Evolutionary conservation across 1,139 yeast genomes (phyloP), one percentile per base, ranked within the genome.

Genomic region (Magnusiomyces suaveolens): DNA sequence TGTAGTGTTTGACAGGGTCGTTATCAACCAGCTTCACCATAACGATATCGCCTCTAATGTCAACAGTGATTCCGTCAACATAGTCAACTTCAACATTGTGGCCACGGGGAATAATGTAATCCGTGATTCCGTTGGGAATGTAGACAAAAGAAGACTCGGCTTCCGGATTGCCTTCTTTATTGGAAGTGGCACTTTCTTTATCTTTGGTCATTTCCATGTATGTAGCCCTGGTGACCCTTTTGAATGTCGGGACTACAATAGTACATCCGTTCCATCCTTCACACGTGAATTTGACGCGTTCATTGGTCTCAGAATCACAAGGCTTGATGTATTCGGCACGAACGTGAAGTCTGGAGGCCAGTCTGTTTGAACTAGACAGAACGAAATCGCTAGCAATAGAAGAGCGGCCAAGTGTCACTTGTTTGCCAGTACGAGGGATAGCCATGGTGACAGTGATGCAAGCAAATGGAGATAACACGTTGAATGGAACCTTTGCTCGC

Each of bases 201-300:
- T 69, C 65, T 3, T 58, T 54, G 6, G 66, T 60, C n/a, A 58
- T 43, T 24, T 56, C 57, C 23, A 24, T 23, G 20, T 23, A 4
- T 14, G 3, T 25, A 25, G 47, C 6, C 24, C 41, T 43, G 12
- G 32, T 26, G 14, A 36, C 60, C 3, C 66, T 65, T 21, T 41
- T 41, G 25, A 60, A 60, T 21, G 69, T 69, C 1, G 90, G 90
- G 50, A 85, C 76, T 12, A 78, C 74, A 39, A 85, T 76, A 23
- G 78, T 79, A 56, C 83, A 70, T 2, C 94, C 94, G 63, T 86
- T 86, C 71, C 80, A 77, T 1, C 95, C 94, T 57, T 80, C 64
- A 64, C 94, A 86, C 49, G 75, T 75, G 54, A 85, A 67, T 4
- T 59, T 60, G 8, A 72, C 54, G n/a, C 65, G 53, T 21, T 41